Conservation (phyloP, 208 protist genomes). For the Leishmania martiniquensis region DNA sequence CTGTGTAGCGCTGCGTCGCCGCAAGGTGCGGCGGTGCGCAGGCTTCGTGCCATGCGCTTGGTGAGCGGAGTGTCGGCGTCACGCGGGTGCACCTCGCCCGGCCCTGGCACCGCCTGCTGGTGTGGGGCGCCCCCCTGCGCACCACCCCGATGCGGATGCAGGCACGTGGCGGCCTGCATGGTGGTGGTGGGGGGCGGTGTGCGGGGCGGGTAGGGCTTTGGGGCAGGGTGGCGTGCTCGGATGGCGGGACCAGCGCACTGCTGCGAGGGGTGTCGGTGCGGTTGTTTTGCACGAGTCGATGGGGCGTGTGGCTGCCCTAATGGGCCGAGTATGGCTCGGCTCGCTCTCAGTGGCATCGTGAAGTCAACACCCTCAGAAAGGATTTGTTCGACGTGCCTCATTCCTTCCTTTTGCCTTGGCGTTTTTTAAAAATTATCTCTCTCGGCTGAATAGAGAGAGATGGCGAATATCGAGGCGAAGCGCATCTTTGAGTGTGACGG, state of each 20-base stretch:
- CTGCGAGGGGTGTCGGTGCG: background rate
- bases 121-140: background rate
- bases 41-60: background rate
- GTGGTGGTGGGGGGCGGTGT: background rate
- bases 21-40: background rate
- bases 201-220: background rate
- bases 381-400: no score
- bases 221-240: background rate
- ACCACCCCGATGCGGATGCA: background rate
- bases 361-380: no score
- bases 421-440: no score
- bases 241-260: constrained; percentile 22
- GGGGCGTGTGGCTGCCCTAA: background rate
- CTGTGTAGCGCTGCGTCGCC: background rate
- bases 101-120: background rate
- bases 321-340: no score
- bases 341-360: no score
- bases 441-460: background rate
- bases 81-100: background rate
- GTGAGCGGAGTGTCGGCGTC: background rate
- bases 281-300: background rate
- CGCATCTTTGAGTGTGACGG: background rate
- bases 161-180: background rate
- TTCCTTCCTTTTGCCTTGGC: no score
- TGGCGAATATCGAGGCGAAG: background rate